A percentile compares a stretch with the other conserved stretches of the same genome.
phyloP scores from a whole-genome alignment of 768 basidiomycete genomes.

The Tulasnella sp. region DNA sequence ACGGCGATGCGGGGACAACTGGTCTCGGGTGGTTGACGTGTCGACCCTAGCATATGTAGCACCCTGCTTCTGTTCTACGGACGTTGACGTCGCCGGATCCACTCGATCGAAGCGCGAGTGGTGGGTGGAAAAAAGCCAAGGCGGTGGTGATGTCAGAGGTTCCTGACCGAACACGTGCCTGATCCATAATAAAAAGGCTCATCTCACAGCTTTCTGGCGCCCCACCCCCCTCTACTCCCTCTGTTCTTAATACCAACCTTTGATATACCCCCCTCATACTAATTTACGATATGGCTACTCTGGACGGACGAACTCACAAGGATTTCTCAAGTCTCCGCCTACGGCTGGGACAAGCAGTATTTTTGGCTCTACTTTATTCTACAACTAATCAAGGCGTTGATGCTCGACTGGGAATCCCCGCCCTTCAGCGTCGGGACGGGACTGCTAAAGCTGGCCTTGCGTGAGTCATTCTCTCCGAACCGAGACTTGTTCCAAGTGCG shows the following conservation, averaged over 20 bases:
- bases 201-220: neutral
- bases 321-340: neutral
- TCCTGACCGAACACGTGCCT: neutral
- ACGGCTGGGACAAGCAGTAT: neutral
- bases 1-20: too few species aligned
- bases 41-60: too few species aligned
- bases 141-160: neutral
- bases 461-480: neutral
- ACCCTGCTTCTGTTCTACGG: too few species aligned
- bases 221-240: neutral
- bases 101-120: neutral
- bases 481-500: neutral
- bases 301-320: neutral
- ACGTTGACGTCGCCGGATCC: neutral
- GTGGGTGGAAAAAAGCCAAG: neutral
- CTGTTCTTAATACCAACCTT: neutral
- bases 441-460: conserved; percentile 9
- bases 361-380: neutral
- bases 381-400: neutral
- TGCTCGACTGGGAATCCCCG: neutral
- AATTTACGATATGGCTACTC: neutral
- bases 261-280: neutral
- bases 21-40: too few species aligned
- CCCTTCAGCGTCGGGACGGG: neutral
- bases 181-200: neutral